These are phyloP conservation scores for Margaritispora aquatica DNA, from an alignment of 495 filamentous ascomycete species.

Conservation along the genomic window DNA sequence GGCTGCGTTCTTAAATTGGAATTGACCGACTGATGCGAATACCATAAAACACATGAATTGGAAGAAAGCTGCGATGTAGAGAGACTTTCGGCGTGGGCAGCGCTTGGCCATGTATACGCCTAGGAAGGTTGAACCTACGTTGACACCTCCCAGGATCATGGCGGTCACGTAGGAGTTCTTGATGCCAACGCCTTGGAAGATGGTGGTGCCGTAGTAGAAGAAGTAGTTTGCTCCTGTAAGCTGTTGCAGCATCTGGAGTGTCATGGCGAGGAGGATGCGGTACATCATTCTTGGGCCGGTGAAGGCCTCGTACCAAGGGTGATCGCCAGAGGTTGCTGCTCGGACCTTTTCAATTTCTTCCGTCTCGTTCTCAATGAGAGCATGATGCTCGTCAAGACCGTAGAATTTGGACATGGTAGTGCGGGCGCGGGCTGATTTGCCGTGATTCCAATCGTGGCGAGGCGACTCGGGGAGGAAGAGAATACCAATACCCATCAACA, in stretches of 20 bases:
- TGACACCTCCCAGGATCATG: constrained; percentile 65
- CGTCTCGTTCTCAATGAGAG: constrained; percentile 64
- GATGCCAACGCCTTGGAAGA: constrained; percentile 59
- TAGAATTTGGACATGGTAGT: constrained; percentile 67
- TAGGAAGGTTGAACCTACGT: constrained; percentile 58
- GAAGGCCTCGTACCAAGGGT: constrained; percentile 58
- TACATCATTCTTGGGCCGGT: constrained; percentile 69
- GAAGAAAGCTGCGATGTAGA: constrained; percentile 61
- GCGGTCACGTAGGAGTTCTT: constrained; percentile 58
- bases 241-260: constrained; percentile 67
- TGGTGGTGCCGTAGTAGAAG: constrained; percentile 46
- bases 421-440: constrained; percentile 56
- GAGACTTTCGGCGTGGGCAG: constrained; percentile 58
- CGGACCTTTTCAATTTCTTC: constrained; percentile 62
- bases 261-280: constrained; percentile 61
- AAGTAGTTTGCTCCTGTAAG: constrained; percentile 54
- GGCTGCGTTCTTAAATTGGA: constrained; percentile 41
- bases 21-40: constrained; percentile 62
- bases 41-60: constrained; percentile 67
- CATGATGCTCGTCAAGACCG: constrained; percentile 60
- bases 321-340: constrained; percentile 46
- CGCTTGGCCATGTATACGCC: constrained; percentile 65
- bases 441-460: constrained; percentile 58
- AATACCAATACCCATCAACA: constrained; percentile 66
- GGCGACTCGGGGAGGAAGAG: constrained; percentile 70